A percentile compares a stretch with the other conserved stretches of the same genome.
Conservation (phyloP, 2,329 filamentous ascomycete genomes). For the Keithomyces neogunnii region DNA sequence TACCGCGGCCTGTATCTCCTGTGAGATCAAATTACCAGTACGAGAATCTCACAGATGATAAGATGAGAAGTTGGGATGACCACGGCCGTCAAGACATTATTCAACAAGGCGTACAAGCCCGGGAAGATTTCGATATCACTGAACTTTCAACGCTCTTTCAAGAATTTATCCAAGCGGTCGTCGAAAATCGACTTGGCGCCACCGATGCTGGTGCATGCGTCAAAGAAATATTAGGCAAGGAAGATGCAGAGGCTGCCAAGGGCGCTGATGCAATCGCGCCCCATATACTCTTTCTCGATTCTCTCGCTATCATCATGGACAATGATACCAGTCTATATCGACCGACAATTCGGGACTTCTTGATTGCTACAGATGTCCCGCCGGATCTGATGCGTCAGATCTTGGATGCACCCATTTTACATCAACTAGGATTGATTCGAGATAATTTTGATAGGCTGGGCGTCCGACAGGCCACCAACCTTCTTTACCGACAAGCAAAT, state of each 20-base stretch:
- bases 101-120: conserved; percentile 54
- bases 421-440: conserved; percentile 70
- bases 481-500: conserved; percentile 91
- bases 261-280: conserved; percentile 49
- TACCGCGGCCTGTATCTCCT: conserved; percentile 15
- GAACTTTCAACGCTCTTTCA: conserved; percentile 69
- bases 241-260: conserved; percentile 40
- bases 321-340: conserved; percentile 47
- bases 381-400: conserved; percentile 66
- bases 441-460: conserved; percentile 77
- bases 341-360: conserved; percentile 54
- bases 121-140: conserved; percentile 58
- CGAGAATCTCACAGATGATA: conserved; percentile 64
- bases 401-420: conserved; percentile 70
- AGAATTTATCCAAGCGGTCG: conserved; percentile 70
- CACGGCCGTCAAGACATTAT: conserved; percentile 60
- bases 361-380: conserved; percentile 65
- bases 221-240: conserved; percentile 61
- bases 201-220: conserved; percentile 63
- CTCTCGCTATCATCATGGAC: conserved; percentile 70
- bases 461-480: conserved; percentile 84
- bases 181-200: conserved; percentile 60
- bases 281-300: conserved; percentile 71
- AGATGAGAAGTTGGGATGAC: conserved; percentile 58
- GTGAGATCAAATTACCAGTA: conserved; percentile 55